phyloP scores from a whole-genome alignment of 164 flowering plant genomes.

The Brasenia schreberi region DNA sequence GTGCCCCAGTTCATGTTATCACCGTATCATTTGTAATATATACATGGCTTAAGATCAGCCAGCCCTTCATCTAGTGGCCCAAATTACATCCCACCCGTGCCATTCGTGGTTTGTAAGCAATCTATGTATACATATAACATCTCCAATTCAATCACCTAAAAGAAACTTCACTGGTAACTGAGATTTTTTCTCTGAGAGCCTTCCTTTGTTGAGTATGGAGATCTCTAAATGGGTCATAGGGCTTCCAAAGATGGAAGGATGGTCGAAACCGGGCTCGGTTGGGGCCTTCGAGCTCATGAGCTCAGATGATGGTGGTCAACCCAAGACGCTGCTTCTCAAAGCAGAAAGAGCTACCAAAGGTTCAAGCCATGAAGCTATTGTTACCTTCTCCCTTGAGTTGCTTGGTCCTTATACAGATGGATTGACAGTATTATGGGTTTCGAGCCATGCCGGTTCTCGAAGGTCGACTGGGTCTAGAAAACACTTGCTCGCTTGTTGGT shows the following conservation, averaged over 20 bases:
- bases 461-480: conserved; percentile 11
- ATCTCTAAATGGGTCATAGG: background rate
- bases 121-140: no score
- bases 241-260: background rate
- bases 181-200: background rate
- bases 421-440: conserved; percentile 49
- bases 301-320: background rate
- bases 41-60: background rate
- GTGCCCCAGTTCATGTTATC: no score
- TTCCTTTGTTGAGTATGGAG: background rate
- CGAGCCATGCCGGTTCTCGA: conserved; percentile 50
- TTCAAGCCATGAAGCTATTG: conserved; percentile 25
- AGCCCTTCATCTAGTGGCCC: background rate
- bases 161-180: background rate
- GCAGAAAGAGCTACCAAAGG: conserved; percentile 35
- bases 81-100: no score
- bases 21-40: no score
- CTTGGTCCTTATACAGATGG: conserved; percentile 9
- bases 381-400: conserved; percentile 37
- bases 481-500: conserved; percentile 61
- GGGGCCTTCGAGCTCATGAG: background rate
- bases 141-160: background rate
- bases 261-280: background rate
- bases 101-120: no score
- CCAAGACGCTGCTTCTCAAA: conserved; percentile 39